Evolutionary conservation across 106 monocot genomes (phyloP), one percentile per base, ranked within the genome.

Genomic region (Allium fistulosum): DNA sequence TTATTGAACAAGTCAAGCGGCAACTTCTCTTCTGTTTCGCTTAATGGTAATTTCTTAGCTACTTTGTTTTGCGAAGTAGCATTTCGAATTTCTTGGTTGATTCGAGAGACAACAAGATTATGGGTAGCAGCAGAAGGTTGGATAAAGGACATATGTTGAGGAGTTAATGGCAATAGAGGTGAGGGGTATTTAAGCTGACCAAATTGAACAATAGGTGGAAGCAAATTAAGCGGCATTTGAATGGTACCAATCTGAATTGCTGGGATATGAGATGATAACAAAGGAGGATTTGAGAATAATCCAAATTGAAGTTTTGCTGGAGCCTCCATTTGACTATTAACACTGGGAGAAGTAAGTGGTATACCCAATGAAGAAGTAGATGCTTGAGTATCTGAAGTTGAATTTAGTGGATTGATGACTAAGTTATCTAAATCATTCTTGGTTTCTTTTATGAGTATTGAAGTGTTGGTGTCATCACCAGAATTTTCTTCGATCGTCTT

Each of bases 191-290:
- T 68, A 61, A 97, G 66, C 76, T 91, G 88, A 50, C 86, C 88
- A 37, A 88, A 49, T 14, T 88, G 76, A 74, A 84, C 59, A 11
- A 78, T 80, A 65, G 91, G 55, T 72, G 90, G 75, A 79, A 83
- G 88, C 7, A 92, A 48, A 84, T 86, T 86, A 48, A 97, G 86
- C 12, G 96, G 96, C 91, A 91, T 94, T 70, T 94, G 94, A 76
- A 97, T 89, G 46, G 96, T 92, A 53, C 92, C 96, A 74, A 97
- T 97, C 72, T 97, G 96, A 82, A 97, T 97, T 45, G 92, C 85
- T 17, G 96, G 92, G 75, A 96, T 66, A 62, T 92, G 96, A 68
- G 96, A 85, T 59, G 91, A 92, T 76, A 97, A 88, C 51, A 97
- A 73, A 65, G 92, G 80, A 74, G 96, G 96, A 50, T 88, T 84